Evolutionary conservation across 805 yeast genomes (phyloP), one percentile per base, ranked within the genome.

Genomic region (Pichia eremophila): DNA sequence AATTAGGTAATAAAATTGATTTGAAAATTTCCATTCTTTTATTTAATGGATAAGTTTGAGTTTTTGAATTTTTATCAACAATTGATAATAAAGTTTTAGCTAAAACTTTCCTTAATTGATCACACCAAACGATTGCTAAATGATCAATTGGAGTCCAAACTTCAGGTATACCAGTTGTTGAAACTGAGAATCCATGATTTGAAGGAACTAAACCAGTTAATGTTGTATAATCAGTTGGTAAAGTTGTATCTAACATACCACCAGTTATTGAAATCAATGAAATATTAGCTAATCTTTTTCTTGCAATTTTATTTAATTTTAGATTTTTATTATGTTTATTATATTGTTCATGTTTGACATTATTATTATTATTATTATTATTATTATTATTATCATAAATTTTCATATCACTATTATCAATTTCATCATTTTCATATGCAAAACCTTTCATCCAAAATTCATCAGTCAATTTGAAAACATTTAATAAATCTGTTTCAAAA

Each of bases 91-190:
- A 58, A 0, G 81, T 68, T 44, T 67, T 66, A 9, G 86, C 82
- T 2, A 91, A 54, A 15, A 73, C 76, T 45, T 75, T 70, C 45
- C 97, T 73, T 37, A 90, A 66, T 62, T 91, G 97, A 51, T 81
- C 85, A 65, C 99, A 91, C 99, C 99, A 91, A 2, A 91, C 95
- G 43, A 93, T 81, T 0, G 98, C 97, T 53, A 88, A 72, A 66
- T 91, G 99, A 63, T 91, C 98, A 39, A 89, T 81, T 1, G 96
- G 85, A 0, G 96, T 81, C 95, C 97, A 91, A 1, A 91, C 96
- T 2, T 73, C 74, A 0, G 96, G 96, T 11, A 91, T 83, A 1
- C 95, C 90, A 0, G 93, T 81, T 0, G 96, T 78, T 55, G 79
- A 86, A 0, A 83, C 85, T 0, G 95, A 80, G 51, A 91, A 81